Conservation (phyloP, 2,329 filamentous ascomycete genomes). For the Raffaelea albimanens region DNA sequence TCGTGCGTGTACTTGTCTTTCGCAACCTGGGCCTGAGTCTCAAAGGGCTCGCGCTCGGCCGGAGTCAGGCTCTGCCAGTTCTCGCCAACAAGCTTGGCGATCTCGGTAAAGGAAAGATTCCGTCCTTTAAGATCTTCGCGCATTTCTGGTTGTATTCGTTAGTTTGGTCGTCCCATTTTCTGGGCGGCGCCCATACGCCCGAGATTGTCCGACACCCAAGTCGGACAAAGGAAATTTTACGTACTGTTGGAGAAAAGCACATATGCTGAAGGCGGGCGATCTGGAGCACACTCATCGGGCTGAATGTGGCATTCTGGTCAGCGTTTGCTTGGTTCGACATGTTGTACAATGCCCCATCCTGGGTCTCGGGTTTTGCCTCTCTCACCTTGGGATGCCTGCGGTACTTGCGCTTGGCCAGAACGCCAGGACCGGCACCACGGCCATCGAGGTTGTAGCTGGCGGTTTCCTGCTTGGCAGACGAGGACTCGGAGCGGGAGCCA, state of each 20-base stretch:
- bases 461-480: conserved; percentile 9
- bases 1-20: conserved; percentile 73
- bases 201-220: not conserved
- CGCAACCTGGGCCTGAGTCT: conserved; percentile 59
- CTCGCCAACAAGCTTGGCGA: conserved; percentile 73
- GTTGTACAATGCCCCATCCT: too few species aligned
- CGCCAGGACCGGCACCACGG: conserved; percentile 30
- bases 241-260: conserved; percentile 78
- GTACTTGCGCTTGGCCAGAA: conserved; percentile 61
- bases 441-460: conserved; percentile 25
- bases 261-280: conserved; percentile 72
- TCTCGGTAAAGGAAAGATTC: conserved; percentile 72
- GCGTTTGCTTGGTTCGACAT: too few species aligned
- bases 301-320: conserved; percentile 20
- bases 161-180: not conserved
- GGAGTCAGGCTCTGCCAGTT: conserved; percentile 66
- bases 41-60: conserved; percentile 60
- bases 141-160: too few species aligned
- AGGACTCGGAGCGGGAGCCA: conserved; percentile 36
- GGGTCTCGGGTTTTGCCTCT: too few species aligned
- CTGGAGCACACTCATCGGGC: conserved; percentile 71
- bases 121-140: conserved; percentile 69
- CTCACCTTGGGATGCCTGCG: conserved; percentile 64
- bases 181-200: not conserved
- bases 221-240: conserved; percentile 21